Evolutionary conservation across 2,329 filamentous ascomycete genomes (phyloP).

Genomic region (Polychaeton citri): DNA sequence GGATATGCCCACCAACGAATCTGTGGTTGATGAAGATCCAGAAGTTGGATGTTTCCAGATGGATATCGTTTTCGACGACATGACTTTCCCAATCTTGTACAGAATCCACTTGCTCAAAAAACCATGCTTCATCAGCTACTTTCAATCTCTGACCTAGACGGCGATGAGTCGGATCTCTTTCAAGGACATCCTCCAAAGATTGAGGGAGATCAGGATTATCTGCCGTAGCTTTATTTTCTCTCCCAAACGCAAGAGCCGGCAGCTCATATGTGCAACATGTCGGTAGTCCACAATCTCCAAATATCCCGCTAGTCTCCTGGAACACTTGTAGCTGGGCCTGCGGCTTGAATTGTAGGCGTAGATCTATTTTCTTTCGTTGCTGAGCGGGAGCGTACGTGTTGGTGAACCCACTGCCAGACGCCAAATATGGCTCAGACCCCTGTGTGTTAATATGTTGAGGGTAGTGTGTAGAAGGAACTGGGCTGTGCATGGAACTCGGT

Average conservation of each 20-base stretch:
- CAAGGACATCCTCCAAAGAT: conserved; percentile 2
- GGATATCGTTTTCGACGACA: conserved; percentile 1
- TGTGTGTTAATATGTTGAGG: neutral
- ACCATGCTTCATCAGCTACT: conserved; percentile 1
- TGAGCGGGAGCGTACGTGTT: neutral
- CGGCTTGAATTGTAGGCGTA: neutral
- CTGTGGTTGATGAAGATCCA: conserved; percentile 9
- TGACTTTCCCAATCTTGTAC: conserved; percentile 7
- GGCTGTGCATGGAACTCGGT: neutral
- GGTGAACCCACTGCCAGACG: neutral
- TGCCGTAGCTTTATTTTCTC: neutral
- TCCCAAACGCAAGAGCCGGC: neutral
- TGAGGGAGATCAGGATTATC: conserved; percentile 1
- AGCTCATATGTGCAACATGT: neutral
- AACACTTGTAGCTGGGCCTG: neutral
- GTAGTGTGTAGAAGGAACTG: no score
- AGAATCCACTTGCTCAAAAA: conserved; percentile 5
- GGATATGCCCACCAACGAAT: conserved; percentile 3
- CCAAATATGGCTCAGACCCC: neutral
- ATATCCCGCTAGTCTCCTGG: neutral
- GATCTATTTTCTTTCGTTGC: neutral
- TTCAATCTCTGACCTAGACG: neutral
- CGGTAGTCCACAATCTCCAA: neutral
- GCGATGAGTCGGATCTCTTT: neutral
- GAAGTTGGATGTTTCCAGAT: conserved; percentile 1